phyloP scores from a whole-genome alignment of 805 yeast genomes.

The Brettanomyces bruxellensis region DNA sequence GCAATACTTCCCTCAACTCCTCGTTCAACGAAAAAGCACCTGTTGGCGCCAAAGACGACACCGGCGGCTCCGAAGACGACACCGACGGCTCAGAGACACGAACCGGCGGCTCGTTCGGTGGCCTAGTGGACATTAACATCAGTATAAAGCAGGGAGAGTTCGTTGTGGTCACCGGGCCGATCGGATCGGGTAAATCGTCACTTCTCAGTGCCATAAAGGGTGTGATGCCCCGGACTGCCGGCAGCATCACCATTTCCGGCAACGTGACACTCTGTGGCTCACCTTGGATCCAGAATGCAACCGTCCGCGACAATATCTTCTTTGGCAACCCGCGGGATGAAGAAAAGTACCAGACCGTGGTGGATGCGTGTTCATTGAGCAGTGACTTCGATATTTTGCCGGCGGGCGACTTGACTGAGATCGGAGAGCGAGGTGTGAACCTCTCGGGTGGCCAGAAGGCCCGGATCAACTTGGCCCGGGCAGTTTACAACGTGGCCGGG shows the following conservation, averaged over 20 bases:
- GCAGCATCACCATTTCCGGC: constrained; percentile 47
- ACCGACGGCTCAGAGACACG: not conserved
- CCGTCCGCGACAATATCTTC: constrained; percentile 63
- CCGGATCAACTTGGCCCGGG: constrained; percentile 68
- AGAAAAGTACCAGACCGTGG: constrained; percentile 39
- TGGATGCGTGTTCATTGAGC: constrained; percentile 57
- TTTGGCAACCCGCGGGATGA: constrained; percentile 50
- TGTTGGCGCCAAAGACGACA: no score
- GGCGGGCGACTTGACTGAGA: constrained; percentile 70
- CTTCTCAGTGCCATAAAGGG: constrained; percentile 64
- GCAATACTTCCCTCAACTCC: no score
- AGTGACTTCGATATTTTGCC: constrained; percentile 61
- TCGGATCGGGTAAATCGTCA: constrained; percentile 79
- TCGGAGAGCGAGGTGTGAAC: constrained; percentile 82
- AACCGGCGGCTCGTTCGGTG: constrained; percentile 8
- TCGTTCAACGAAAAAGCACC: no score
- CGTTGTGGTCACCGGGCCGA: constrained; percentile 64
- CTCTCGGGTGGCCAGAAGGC: constrained; percentile 88
- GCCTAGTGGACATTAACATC: constrained; percentile 44
- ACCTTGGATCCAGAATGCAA: constrained; percentile 84
- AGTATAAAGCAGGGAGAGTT: constrained; percentile 55
- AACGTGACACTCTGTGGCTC: constrained; percentile 32
- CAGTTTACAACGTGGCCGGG: constrained; percentile 39
- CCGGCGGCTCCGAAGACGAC: no score
- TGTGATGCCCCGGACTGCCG: constrained; percentile 46